phyloP scores from a whole-genome alignment of 2,329 filamentous ascomycete genomes.

The Fusarium miscanthi region DNA sequence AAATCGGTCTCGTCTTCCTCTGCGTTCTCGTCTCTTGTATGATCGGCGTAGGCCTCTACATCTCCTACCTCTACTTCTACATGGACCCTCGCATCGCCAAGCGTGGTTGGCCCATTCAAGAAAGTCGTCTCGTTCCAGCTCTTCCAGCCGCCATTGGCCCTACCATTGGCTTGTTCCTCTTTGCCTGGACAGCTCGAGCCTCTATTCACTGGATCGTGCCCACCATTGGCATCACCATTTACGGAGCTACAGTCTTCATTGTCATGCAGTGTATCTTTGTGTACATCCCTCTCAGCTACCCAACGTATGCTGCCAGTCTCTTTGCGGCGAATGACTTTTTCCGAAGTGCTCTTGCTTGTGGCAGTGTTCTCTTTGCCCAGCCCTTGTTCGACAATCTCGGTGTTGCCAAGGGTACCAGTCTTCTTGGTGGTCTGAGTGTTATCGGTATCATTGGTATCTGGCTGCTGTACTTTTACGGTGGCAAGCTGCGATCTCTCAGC shows the following conservation, averaged over 20 bases:
- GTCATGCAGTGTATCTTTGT: constrained; percentile 71
- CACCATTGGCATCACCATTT: constrained; percentile 67
- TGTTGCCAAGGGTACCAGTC: constrained; percentile 65
- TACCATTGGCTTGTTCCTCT: constrained; percentile 70
- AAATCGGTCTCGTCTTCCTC: constrained; percentile 70
- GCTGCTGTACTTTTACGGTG: constrained; percentile 68
- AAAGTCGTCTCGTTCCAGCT: constrained; percentile 66
- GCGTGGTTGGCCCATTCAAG: constrained; percentile 62
- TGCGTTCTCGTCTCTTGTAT: constrained; percentile 68
- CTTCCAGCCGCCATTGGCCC: constrained; percentile 64
- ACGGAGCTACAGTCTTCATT: constrained; percentile 63
- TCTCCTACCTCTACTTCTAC: constrained; percentile 63
- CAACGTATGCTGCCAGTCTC: constrained; percentile 66
- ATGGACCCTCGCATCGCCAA: constrained; percentile 62
- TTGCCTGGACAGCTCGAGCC: constrained; percentile 66
- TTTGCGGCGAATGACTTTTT: constrained; percentile 72
- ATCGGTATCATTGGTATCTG: constrained; percentile 69
- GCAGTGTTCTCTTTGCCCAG: constrained; percentile 68
- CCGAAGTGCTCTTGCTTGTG: constrained; percentile 68
- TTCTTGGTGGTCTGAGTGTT: constrained; percentile 66
- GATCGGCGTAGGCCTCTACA: constrained; percentile 62
- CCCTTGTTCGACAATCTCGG: constrained; percentile 70
- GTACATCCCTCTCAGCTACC: constrained; percentile 67
- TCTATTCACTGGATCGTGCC: constrained; percentile 66
- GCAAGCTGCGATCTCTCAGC: constrained; percentile 64